These are phyloP conservation scores for Phaeosphaeria sp. DNA, from an alignment of 2,329 filamentous ascomycete genomes.

Conservation along the genomic window DNA sequence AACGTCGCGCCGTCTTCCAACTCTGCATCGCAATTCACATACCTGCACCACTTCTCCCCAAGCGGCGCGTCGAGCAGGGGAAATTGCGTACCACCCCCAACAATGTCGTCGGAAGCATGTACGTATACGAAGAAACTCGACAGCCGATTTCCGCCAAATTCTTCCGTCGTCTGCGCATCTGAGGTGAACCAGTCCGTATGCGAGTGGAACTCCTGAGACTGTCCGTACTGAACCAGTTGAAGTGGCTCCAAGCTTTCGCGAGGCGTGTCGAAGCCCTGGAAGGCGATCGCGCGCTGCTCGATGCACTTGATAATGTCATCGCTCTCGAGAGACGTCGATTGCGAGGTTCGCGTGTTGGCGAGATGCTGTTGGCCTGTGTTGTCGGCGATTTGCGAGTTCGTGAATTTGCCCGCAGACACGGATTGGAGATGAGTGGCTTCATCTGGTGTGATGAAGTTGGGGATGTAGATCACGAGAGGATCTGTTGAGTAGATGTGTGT, in stretches of 20 bases:
- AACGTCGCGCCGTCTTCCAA: slow-evolving; percentile 60
- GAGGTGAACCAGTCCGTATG: slow-evolving; percentile 63
- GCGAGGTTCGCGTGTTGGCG: slow-evolving; percentile 27
- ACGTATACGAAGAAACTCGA: slow-evolving; percentile 69
- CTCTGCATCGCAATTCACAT: slow-evolving; percentile 57
- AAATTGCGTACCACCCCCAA: slow-evolving; percentile 66
- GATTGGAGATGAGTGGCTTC: slow-evolving; percentile 59
- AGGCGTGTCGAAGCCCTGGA: slow-evolving; percentile 60
- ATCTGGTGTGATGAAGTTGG: slow-evolving; percentile 57
- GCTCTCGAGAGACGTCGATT: slow-evolving; percentile 29
- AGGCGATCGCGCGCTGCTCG: slow-evolving; percentile 61
- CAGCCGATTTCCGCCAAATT: slow-evolving; percentile 47
- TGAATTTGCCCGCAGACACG: slow-evolving; percentile 52
- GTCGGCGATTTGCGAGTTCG: slow-evolving; percentile 29
- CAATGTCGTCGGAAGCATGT: slow-evolving; percentile 48
- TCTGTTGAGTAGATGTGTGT: slow-evolving; percentile 60
- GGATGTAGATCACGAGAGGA: slow-evolving; percentile 64
- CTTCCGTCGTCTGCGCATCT: slow-evolving; percentile 18
- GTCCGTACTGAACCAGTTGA: slow-evolving; percentile 55
- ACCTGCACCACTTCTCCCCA: slow-evolving; percentile 60
- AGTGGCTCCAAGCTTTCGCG: slow-evolving; percentile 60
- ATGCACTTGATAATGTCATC: slow-evolving; percentile 61
- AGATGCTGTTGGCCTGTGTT: slow-evolving; percentile 26
- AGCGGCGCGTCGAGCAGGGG: slow-evolving; percentile 56
- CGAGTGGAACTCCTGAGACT: slow-evolving; percentile 61